Conservation (phyloP, 352 stramenopile species). For the Thraustotheca clavata region DNA sequence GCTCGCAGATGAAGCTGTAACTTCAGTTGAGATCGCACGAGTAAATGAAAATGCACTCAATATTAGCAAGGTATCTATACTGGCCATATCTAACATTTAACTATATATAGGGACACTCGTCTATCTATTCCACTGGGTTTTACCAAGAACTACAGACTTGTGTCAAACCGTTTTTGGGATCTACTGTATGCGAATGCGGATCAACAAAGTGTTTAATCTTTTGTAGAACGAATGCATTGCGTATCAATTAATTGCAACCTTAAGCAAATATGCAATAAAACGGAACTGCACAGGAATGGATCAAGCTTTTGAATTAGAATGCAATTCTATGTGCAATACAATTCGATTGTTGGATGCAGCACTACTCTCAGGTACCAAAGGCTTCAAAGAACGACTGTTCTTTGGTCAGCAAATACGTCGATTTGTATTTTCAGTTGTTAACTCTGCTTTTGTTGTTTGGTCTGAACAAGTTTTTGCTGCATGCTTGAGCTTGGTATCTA, state of each 20-base stretch:
- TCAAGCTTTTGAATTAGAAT: constrained; percentile 27
- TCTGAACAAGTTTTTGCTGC: constrained; percentile 45
- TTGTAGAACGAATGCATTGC: constrained; percentile 56
- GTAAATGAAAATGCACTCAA: constrained; percentile 54
- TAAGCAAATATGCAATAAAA: constrained; percentile 43
- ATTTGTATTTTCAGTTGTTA: constrained; percentile 63
- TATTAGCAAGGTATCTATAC: constrained; percentile 51
- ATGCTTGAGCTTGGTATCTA: constrained; percentile 57
- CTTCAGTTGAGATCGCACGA: constrained; percentile 57
- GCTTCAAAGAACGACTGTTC: constrained; percentile 41
- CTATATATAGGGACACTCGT: constrained; percentile 43
- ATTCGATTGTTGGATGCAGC: constrained; percentile 64
- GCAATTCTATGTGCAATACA: constrained; percentile 50
- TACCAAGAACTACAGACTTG: constrained; percentile 38
- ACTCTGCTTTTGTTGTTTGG: constrained; percentile 52
- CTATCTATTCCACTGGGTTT: constrained; percentile 60
- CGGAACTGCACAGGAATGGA: constrained; percentile 14
- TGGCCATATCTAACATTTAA: not conserved
- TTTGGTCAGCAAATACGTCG: constrained; percentile 74
- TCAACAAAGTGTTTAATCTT: not conserved
- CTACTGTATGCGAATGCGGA: constrained; percentile 25
- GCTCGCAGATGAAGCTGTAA: constrained; percentile 51
- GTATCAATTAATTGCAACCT: constrained; percentile 61
- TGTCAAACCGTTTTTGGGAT: constrained; percentile 32
- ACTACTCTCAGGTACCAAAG: constrained; percentile 39